Percentiles rank a stretch among this genome's conserved stretches.
Evolutionary conservation across 495 filamentous ascomycete species (phyloP).

Genomic region (Monascus purpureus): DNA sequence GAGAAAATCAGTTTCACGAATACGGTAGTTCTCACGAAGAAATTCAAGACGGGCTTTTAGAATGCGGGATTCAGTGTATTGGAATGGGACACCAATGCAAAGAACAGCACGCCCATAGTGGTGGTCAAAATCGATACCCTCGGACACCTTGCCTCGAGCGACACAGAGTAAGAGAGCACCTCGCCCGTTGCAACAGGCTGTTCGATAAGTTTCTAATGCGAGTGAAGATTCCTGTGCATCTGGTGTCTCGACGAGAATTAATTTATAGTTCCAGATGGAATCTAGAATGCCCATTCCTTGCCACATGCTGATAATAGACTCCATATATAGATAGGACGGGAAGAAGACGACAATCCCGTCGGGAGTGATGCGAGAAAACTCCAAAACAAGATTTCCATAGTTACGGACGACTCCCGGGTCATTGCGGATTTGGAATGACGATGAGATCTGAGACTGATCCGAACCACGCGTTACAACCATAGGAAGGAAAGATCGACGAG

Average conservation of each 20-base stretch:
- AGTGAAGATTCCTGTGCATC: slow-evolving; percentile 95
- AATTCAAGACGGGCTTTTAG: slow-evolving; percentile 94
- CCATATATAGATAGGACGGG: slow-evolving; percentile 98
- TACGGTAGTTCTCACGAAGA: slow-evolving; percentile 89
- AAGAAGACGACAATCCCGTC: slow-evolving; percentile 99
- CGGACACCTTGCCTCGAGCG: slow-evolving; percentile 90
- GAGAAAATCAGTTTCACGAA: slow-evolving; percentile 93
- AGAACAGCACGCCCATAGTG: slow-evolving; percentile 95
- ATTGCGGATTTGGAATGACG: slow-evolving; percentile 85
- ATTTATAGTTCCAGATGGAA: slow-evolving; percentile 97
- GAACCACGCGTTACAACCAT: slow-evolving; percentile 95
- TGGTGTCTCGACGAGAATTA: slow-evolving; percentile 95
- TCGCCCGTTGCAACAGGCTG: slow-evolving; percentile 90
- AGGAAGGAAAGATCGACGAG: slow-evolving; percentile 85
- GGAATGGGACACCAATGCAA: slow-evolving; percentile 95
- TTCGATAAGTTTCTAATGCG: slow-evolving; percentile 91
- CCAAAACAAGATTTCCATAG: slow-evolving; percentile 82
- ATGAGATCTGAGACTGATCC: slow-evolving; percentile 84
- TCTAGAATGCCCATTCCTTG: slow-evolving; percentile 95
- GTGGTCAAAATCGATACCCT: slow-evolving; percentile 99
- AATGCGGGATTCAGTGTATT: slow-evolving; percentile 97
- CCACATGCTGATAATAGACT: slow-evolving; percentile 97
- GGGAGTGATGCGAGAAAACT: slow-evolving; percentile 87
- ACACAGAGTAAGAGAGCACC: slow-evolving; percentile 90
- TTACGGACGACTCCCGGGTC: slow-evolving; percentile 90